A percentile compares a stretch with the other conserved stretches of the same genome.
Evolutionary conservation across 352 stramenopile species (phyloP).

Genomic region (Pythium biforme): DNA sequence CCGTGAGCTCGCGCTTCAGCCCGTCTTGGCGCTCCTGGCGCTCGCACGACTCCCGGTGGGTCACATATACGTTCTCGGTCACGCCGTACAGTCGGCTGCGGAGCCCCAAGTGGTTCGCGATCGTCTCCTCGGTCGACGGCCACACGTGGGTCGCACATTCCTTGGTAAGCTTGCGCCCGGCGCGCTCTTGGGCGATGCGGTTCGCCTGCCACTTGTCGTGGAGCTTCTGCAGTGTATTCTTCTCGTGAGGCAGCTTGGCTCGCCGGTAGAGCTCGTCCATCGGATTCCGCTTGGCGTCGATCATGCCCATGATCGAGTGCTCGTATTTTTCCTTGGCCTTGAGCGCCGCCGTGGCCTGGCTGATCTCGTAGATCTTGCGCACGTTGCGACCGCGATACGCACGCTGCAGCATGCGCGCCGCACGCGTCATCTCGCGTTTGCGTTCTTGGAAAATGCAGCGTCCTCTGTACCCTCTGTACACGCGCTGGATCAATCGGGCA

Average conservation of each 20-base stretch:
- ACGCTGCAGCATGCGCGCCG: conserved; percentile 44
- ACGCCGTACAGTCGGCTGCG: conserved; percentile 60
- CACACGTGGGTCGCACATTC: conserved; percentile 31
- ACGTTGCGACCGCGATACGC: conserved; percentile 45
- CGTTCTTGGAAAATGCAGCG: conserved; percentile 29
- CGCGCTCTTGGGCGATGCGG: conserved; percentile 41
- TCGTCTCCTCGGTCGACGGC: conserved; percentile 36
- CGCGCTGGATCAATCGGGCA: conserved; percentile 38
- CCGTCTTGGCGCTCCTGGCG: conserved; percentile 35
- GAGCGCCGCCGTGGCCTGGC: conserved; percentile 43
- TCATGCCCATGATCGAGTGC: conserved; percentile 42
- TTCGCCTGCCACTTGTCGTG: conserved; percentile 53
- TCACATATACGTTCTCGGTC: conserved; percentile 68
- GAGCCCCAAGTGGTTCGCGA: conserved; percentile 44
- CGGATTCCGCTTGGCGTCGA: conserved; percentile 56
- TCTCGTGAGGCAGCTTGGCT: conserved; percentile 48
- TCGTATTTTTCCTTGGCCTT: conserved; percentile 62
- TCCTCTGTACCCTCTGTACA: conserved; percentile 41
- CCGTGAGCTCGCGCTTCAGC: conserved; percentile 33
- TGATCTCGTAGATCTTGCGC: conserved; percentile 56
- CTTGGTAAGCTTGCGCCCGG: conserved; percentile 44
- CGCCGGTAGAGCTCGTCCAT: conserved; percentile 65
- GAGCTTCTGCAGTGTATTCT: conserved; percentile 39
- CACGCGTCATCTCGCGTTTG: conserved; percentile 33
- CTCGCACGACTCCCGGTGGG: conserved; percentile 40